Evolutionary conservation across 2,329 filamentous ascomycete genomes (phyloP).

Genomic region (Colletotrichum siamense): DNA sequence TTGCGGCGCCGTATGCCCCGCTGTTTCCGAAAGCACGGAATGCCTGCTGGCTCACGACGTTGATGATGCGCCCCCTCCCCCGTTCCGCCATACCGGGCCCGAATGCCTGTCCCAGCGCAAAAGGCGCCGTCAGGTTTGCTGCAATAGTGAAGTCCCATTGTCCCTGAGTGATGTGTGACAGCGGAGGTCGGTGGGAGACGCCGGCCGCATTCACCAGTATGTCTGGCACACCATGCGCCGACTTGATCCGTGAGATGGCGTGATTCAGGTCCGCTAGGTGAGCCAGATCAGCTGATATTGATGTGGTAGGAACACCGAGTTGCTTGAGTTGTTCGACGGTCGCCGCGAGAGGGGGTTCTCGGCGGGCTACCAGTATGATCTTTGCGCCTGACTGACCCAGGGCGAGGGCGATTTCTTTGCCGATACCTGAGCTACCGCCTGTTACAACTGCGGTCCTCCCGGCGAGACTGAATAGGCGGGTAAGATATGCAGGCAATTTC

Average conservation of each 20-base stretch:
- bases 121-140: slow-evolving; percentile 37
- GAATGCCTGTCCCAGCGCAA: slow-evolving; percentile 35
- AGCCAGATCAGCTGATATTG: slow-evolving; percentile 23
- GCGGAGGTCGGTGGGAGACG: slow-evolving; percentile 32
- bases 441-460: slow-evolving; percentile 35
- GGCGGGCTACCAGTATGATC: slow-evolving; percentile 34
- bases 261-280: slow-evolving; percentile 25
- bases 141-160: slow-evolving; percentile 36
- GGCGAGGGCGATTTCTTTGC: slow-evolving; percentile 34
- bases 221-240: slow-evolving; percentile 30
- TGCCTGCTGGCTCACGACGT: slow-evolving; percentile 35
- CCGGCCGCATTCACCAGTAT: slow-evolving; percentile 38
- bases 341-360: slow-evolving; percentile 26
- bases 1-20: slow-evolving; percentile 37
- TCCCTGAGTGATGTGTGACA: slow-evolving; percentile 30
- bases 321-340: slow-evolving; percentile 27
- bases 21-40: slow-evolving; percentile 37
- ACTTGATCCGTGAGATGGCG: slow-evolving; percentile 16
- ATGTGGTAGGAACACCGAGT: slow-evolving; percentile 29
- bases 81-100: slow-evolving; percentile 35
- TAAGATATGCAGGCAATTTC: slow-evolving; percentile 26
- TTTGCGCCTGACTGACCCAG: slow-evolving; percentile 34
- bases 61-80: slow-evolving; percentile 37
- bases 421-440: slow-evolving; percentile 39
- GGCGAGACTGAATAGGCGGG: slow-evolving; percentile 32